These are phyloP conservation scores for Yarrowia divulgata DNA, from an alignment of 805 yeast genomes.

Conservation along the genomic window DNA sequence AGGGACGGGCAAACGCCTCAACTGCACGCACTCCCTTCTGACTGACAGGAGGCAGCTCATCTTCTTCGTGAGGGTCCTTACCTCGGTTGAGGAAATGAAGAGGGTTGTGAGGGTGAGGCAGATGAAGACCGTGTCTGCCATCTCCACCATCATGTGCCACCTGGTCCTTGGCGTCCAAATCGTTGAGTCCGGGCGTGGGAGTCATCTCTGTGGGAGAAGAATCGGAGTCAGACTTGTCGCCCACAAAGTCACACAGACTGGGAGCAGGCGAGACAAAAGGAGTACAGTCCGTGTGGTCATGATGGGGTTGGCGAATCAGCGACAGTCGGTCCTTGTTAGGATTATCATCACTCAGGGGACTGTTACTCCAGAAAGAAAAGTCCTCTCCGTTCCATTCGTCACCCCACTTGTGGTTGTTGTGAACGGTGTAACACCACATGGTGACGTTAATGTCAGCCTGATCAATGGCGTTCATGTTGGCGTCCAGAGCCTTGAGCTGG, in stretches of 20 bases:
- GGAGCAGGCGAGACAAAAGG: conserved; percentile 33
- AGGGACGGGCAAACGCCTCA: conserved; percentile 80
- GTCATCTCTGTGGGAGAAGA: conserved; percentile 9
- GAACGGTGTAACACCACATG: conserved; percentile 80
- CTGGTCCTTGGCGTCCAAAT: background rate
- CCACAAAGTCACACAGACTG: conserved; percentile 16
- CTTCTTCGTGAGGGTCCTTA: conserved; percentile 15
- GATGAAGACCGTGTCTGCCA: background rate
- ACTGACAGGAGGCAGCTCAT: conserved; percentile 14
- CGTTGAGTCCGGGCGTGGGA: conserved; percentile 3
- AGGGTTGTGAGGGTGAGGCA: conserved; percentile 27
- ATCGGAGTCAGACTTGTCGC: conserved; percentile 9
- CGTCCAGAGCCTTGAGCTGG: conserved; percentile 83
- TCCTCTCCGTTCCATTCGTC: conserved; percentile 94
- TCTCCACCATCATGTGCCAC: background rate
- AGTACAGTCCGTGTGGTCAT: conserved; percentile 30
- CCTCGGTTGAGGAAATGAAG: conserved; percentile 20
- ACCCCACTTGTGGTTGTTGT: conserved; percentile 80
- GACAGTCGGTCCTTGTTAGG: conserved; percentile 26
- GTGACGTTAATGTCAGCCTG: conserved; percentile 73
- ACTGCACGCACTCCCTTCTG: conserved; percentile 31
- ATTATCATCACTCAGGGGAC: conserved; percentile 45
- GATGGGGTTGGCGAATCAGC: background rate
- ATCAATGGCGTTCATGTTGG: conserved; percentile 77
- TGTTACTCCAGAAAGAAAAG: conserved; percentile 80